Conservation (phyloP, 805 yeast genomes). For the Kluyveromyces siamensis region DNA sequence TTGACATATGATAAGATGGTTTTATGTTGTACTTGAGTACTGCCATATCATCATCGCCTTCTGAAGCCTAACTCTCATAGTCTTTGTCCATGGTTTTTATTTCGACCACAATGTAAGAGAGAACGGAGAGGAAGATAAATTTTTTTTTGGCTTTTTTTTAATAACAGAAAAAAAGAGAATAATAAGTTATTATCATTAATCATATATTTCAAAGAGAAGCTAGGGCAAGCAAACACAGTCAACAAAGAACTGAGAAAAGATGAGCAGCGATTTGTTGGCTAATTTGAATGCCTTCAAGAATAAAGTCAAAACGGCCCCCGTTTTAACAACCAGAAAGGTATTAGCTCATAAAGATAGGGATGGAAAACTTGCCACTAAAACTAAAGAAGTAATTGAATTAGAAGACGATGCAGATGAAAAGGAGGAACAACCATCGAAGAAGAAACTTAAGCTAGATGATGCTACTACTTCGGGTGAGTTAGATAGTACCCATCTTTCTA, state of each 20-base stretch:
- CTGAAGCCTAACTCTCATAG: not conserved
- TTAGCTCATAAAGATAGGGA: constrained; percentile 15
- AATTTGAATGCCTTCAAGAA: constrained; percentile 59
- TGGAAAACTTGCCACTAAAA: constrained; percentile 12
- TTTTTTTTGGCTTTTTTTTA: not conserved
- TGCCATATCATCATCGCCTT: not conserved
- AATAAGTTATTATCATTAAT: too few relatives aligned
- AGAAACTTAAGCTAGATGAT: constrained; percentile 16
- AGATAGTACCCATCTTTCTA: constrained; percentile 50
- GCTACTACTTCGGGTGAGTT: constrained; percentile 26
- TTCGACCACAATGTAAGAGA: not conserved
- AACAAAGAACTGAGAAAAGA: not conserved
- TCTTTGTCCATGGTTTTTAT: not conserved
- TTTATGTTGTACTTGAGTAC: not conserved
- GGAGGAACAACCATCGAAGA: constrained; percentile 18
- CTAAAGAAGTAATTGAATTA: not conserved
- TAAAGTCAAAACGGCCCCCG: constrained; percentile 50
- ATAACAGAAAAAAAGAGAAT: not conserved
- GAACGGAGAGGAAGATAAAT: not conserved
- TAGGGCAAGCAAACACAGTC: not conserved
- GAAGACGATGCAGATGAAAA: constrained; percentile 16
- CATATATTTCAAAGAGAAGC: too few relatives aligned
- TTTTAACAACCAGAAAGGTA: constrained; percentile 34
- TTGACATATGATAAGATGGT: not conserved
- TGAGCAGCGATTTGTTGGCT: constrained; percentile 33